Evolutionary conservation across 2,329 filamentous ascomycete genomes (phyloP), one percentile per base, ranked within the genome.

Genomic region (Colletotrichum viniferum): DNA sequence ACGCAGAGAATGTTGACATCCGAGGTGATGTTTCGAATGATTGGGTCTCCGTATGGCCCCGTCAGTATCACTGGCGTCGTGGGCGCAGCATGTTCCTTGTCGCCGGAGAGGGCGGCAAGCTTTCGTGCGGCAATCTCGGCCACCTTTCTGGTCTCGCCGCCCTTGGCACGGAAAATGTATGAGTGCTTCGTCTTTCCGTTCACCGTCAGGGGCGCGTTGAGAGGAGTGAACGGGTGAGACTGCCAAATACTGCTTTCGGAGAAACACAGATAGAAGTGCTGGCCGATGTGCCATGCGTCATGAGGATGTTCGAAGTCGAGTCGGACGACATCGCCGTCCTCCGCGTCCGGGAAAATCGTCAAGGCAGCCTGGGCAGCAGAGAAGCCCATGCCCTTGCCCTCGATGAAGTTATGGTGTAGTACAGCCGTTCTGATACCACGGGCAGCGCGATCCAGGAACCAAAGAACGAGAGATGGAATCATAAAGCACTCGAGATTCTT

Each of bases 211-310:
- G 91, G 92, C 0, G 89, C 81, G 69, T 88, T 92, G 14, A 92
- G 85, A 0, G 92, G 91, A 0, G 92, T 94, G 80, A 95, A 94
- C 0, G 93, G 93, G 79, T 95, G 93, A 0, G 91, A 92, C 82
- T 95, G 93, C 92, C 92, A 94, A 78, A 94, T 88, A 78, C 89
- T 92, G 43, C 91, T 86, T 76, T 92, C 89, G 0, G 91, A 87
- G 79, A 95, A 95, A 81, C 90, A 93, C 21, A 95, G 85, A 79
- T 91, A 95, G 81, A 93, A 95, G 80, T 95, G 94, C 82, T 95
- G 91, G 16, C 93, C 93, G 16, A 93, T 85, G 12, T 86, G 84
- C 93, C 93, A 95, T 0, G 89, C 81, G 38, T 88, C 87, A 68
- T 93, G 91, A 7, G 87, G 81, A 77, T 94, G 91, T 2, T 89